Evolutionary conservation across 1,284 basidiomycete genomes (phyloP), one percentile per base, ranked within the genome.

Genomic region (Trametes versicolor): DNA sequence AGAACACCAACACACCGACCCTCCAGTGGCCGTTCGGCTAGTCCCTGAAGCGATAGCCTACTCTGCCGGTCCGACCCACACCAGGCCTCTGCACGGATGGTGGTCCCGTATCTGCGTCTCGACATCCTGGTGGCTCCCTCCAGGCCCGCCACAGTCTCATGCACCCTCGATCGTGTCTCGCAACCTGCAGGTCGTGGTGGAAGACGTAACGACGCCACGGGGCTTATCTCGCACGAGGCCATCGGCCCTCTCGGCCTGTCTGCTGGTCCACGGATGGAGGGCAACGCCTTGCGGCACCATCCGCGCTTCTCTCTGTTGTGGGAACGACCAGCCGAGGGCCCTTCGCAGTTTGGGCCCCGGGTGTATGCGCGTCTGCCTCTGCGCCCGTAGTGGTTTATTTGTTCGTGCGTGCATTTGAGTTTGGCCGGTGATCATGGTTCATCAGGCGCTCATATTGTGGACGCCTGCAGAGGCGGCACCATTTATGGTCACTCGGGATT

Each of bases 111-210:
- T 25, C 27, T 25, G 21, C 55, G 29, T 48, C n/a, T 12, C 36
- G 55, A 25, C 6, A 36, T 39, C 45, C 56, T 48, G 34, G 45
- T 25, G 56, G 12, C 12, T 4, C 0, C 34, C 56, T 34, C 34
- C 41, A 49, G 56, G 56, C 25, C 9, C 5, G 9, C 9, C n/a
- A 48, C 36, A 50, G 34, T 17, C n/a, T 8, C n/a, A 41, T 27
- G 57, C 49, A 58, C 49, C 57, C 57, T 41, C 37, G 19, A 41
- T 58, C 48, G 57, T 49, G 47, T 12, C 23, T 58, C 25, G 25
- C 10, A 25, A 48, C 15, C 23, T 25, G 15, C 45, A 48, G 23
- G 21, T 12, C 45, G 15, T 48, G 45, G 3, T 10, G 45, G 21
- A 48, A 48, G 45, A 27, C 45, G 45, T 27, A 48, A 48, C 10